Evolutionary conservation across 441 rosid species (phyloP).

Genomic region (Gossypium laxum): DNA sequence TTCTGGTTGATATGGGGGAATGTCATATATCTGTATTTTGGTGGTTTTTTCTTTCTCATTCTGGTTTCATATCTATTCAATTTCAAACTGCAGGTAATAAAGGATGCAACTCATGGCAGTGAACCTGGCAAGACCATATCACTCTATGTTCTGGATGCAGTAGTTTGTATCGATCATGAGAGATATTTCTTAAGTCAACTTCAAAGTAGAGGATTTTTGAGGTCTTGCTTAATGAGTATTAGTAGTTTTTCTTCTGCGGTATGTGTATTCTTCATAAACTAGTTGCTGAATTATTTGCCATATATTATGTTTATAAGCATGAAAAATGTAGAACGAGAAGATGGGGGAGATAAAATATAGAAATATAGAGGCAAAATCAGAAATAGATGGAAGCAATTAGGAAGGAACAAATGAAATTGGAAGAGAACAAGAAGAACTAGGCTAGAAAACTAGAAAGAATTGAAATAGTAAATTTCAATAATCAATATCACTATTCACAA

Average conservation of each 20-base stretch:
- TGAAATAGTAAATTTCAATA: not conserved
- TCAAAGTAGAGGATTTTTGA: slow-evolving; percentile 85
- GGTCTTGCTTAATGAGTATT: slow-evolving; percentile 64
- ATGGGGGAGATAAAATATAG: not conserved
- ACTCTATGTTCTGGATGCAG: slow-evolving; percentile 80
- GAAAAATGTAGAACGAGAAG: not conserved
- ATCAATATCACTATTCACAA: not conserved
- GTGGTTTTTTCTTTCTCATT: not conserved
- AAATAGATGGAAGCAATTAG: not conserved
- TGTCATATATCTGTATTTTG: not conserved
- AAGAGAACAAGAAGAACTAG: not conserved
- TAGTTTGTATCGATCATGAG: slow-evolving; percentile 76
- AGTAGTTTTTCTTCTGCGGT: slow-evolving; percentile 71
- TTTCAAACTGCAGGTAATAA: slow-evolving; percentile 49
- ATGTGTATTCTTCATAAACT: slow-evolving; percentile 8
- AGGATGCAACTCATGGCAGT: slow-evolving; percentile 83
- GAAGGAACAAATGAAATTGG: not conserved
- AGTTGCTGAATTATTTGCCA: not conserved
- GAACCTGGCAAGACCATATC: slow-evolving; percentile 88
- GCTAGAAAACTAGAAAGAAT: not conserved
- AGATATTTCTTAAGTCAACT: slow-evolving; percentile 83
- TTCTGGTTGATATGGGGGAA: not conserved
- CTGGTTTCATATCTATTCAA: slow-evolving; percentile 1
- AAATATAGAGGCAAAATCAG: not conserved
- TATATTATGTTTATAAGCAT: not conserved